A percentile compares a stretch with the other conserved stretches of the same genome.
Evolutionary conservation across 2,329 filamentous ascomycete species (phyloP).

Genomic region (Exophiala sideris): DNA sequence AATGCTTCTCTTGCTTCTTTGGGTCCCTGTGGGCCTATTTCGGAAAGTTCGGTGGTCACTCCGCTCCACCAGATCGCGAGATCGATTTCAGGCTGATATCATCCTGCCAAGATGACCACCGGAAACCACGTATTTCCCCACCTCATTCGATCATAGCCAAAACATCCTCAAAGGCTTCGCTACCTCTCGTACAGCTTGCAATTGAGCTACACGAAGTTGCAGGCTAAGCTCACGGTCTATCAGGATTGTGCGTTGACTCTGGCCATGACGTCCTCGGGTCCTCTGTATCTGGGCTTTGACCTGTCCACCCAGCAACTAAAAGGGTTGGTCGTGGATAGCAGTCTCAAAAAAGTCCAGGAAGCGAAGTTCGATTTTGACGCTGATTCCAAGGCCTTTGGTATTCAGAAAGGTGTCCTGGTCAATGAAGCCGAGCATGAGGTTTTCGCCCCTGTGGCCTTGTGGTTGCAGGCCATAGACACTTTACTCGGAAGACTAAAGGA

Average conservation of each 20-base stretch:
- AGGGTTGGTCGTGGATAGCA: constrained; percentile 80
- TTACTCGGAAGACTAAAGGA: constrained; percentile 71
- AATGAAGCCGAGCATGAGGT: constrained; percentile 83
- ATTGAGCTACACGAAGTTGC: not conserved
- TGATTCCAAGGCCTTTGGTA: constrained; percentile 72
- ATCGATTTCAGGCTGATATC: constrained; percentile 29
- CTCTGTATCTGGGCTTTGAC: constrained; percentile 88
- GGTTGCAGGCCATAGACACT: constrained; percentile 87
- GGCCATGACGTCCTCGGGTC: constrained; percentile 45
- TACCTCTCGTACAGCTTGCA: not conserved
- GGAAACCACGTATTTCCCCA: constrained; percentile 12
- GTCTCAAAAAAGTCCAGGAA: constrained; percentile 75
- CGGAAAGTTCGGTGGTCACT: not conserved
- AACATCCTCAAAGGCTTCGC: constrained; percentile 4
- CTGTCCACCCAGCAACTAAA: constrained; percentile 96
- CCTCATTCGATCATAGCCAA: constrained; percentile 28
- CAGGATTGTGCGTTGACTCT: not conserved
- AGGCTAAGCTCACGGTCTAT: not conserved
- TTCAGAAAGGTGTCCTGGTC: constrained; percentile 82
- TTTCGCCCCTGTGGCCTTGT: constrained; percentile 88
- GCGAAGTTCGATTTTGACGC: constrained; percentile 94
- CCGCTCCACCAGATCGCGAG: not conserved
- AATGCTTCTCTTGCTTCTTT: not conserved
- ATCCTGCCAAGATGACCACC: constrained; percentile 23
- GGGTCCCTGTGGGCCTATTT: not conserved